These are phyloP conservation scores for Neoboletus magnificus DNA, from an alignment of 768 basidiomycete species.

Conservation along the genomic window DNA sequence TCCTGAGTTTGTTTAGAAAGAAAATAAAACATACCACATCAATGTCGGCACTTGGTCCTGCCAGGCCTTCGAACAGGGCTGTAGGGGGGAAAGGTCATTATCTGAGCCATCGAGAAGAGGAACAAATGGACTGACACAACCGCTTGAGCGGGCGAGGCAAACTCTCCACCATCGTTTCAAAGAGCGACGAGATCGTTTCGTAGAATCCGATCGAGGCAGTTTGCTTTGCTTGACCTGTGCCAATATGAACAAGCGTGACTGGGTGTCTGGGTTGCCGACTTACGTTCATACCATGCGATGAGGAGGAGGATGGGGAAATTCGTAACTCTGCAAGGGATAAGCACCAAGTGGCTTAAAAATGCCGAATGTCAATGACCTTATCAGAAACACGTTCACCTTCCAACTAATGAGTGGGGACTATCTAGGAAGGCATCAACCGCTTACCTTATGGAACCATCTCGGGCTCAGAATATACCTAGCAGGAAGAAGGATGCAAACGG, in stretches of 20 bases:
- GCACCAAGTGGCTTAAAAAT: neutral
- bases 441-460: constrained; percentile 96
- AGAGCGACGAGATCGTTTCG: constrained; percentile 65
- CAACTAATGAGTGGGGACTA: constrained; percentile 14
- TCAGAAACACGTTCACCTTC: constrained; percentile 85
- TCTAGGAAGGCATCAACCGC: constrained; percentile 3
- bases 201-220: constrained; percentile 63
- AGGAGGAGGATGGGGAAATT: constrained; percentile 79
- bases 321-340: constrained; percentile 49
- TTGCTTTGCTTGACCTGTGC: constrained; percentile 56
- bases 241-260: neutral
- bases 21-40: constrained; percentile 50
- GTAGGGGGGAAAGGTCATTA: neutral
- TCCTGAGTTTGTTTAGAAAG: neutral
- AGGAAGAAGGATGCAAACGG: constrained; percentile 83
- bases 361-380: constrained; percentile 46
- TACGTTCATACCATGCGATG: constrained; percentile 83
- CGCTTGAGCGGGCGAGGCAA: constrained; percentile 75
- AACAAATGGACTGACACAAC: constrained; percentile 51
- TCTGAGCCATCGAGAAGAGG: neutral
- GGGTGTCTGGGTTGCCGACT: neutral
- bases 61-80: constrained; percentile 80
- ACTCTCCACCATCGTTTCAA: constrained; percentile 69
- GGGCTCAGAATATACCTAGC: constrained; percentile 81
- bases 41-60: constrained; percentile 71